These are phyloP conservation scores for Podospora tetraspora DNA, from an alignment of 495 filamentous ascomycete species.

Conservation along the genomic window DNA sequence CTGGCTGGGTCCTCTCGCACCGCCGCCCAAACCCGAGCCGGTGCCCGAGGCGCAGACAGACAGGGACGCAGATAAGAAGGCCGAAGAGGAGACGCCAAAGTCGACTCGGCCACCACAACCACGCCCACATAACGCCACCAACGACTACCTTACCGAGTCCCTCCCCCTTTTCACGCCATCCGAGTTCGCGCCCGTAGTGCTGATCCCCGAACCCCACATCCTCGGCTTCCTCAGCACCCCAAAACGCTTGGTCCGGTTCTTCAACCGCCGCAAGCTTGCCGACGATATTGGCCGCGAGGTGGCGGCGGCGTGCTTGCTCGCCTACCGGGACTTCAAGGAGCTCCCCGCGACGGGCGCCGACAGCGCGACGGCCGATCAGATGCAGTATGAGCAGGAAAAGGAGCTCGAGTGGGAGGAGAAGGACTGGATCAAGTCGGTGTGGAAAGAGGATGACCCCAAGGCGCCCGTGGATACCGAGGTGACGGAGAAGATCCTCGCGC, in stretches of 20 bases:
- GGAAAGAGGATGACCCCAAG: conserved; percentile 65
- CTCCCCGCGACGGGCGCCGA: conserved; percentile 19
- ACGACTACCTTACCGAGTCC: conserved; percentile 58
- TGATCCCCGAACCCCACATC: conserved; percentile 78
- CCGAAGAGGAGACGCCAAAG: conserved; percentile 40
- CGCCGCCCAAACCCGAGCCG: conserved; percentile 31
- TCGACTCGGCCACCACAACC: conserved; percentile 47
- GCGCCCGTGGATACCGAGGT: conserved; percentile 43
- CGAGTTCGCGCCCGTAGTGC: conserved; percentile 57
- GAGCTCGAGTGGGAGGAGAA: conserved; percentile 70
- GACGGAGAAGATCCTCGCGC: conserved; percentile 66
- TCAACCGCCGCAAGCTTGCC: conserved; percentile 78
- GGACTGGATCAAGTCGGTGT: conserved; percentile 80
- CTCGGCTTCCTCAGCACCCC: conserved; percentile 92
- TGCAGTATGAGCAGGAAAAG: conserved; percentile 61
- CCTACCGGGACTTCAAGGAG: conserved; percentile 46
- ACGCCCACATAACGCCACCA: conserved; percentile 61
- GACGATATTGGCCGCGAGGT: conserved; percentile 86
- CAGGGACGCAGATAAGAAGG: conserved; percentile 34
- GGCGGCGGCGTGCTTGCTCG: conserved; percentile 72
- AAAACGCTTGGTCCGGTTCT: conserved; percentile 77
- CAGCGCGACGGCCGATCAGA: conserved; percentile 8
- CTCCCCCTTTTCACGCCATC: conserved; percentile 58
- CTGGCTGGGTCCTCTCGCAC: conserved; percentile 77
- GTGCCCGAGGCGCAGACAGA: conserved; percentile 24